A percentile compares a stretch with the other conserved stretches of the same genome.
These are phyloP conservation scores for Calocybe indica DNA, from an alignment of 768 basidiomycete genomes.

Conservation along the genomic window DNA sequence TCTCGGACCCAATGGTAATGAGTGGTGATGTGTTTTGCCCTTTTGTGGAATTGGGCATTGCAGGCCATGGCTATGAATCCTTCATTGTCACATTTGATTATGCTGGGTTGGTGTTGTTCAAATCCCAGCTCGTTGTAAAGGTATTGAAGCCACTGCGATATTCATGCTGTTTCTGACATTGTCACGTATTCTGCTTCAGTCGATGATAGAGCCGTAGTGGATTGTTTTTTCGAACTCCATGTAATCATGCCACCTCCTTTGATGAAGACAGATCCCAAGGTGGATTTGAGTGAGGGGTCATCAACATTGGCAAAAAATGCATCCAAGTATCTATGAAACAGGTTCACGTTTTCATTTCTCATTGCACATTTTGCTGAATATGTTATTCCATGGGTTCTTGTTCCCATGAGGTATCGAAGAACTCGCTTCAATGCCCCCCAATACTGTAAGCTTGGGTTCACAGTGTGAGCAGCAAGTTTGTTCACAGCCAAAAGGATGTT, in stretches of 20 bases:
- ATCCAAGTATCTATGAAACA: neutral
- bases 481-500: conserved; percentile 15
- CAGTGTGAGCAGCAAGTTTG: neutral
- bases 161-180: conserved; percentile 17
- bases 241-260: neutral
- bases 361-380: neutral
- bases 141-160: conserved; percentile 19
- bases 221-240: conserved; percentile 28
- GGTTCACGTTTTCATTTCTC: neutral
- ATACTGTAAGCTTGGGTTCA: neutral
- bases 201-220: conserved; percentile 22
- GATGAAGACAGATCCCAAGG: conserved; percentile 4
- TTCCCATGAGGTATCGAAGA: conserved; percentile 1
- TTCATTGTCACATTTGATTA: conserved; percentile 27
- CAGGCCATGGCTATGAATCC: conserved; percentile 25
- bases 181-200: conserved; percentile 42
- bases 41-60: conserved; percentile 27
- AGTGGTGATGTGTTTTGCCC: conserved; percentile 38
- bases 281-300: neutral
- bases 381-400: neutral
- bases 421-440: conserved; percentile 5
- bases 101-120: conserved; percentile 1
- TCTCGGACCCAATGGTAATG: conserved; percentile 33
- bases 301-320: too few species aligned
- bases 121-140: conserved; percentile 15